These are phyloP conservation scores for Echinosophora koreensis DNA, from an alignment of 306 rosid species.

Conservation along the genomic window DNA sequence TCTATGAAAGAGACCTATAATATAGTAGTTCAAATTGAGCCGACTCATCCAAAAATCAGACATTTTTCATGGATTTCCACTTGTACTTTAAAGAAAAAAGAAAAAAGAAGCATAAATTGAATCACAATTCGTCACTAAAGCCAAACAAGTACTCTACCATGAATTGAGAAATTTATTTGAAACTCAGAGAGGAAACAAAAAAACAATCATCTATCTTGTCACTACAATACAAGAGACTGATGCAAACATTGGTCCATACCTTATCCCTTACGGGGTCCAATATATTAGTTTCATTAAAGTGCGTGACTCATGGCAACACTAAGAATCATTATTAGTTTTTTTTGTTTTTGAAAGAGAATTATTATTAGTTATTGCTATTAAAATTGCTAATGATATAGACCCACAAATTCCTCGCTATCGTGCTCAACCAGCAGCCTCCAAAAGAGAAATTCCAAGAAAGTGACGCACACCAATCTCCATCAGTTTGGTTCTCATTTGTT, in stretches of 20 bases:
- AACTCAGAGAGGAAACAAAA: conserved; percentile 50
- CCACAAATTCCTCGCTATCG: conserved; percentile 49
- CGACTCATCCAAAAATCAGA: neutral
- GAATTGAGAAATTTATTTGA: conserved; percentile 41
- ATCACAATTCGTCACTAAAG: conserved; percentile 50
- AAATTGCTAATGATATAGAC: conserved; percentile 28
- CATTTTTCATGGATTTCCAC: conserved; percentile 47
- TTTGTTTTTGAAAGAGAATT: too few relatives aligned
- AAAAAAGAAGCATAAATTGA: conserved; percentile 4
- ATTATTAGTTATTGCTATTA: conserved; percentile 5
- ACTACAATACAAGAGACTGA: conserved; percentile 45
- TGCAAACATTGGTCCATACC: conserved; percentile 50
- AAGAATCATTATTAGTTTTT: neutral
- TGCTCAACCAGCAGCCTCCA: conserved; percentile 69
- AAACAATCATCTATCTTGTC: conserved; percentile 52
- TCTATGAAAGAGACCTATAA: conserved; percentile 46
- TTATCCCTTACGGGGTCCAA: conserved; percentile 34
- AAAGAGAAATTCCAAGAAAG: conserved; percentile 68
- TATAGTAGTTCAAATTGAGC: conserved; percentile 32
- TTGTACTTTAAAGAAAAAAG: conserved; percentile 29
- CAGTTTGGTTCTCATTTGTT: conserved; percentile 58
- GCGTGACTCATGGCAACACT: conserved; percentile 61
- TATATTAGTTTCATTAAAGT: conserved; percentile 49
- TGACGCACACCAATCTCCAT: conserved; percentile 53
- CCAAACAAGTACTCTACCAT: conserved; percentile 55